A percentile compares a stretch with the other conserved stretches of the same genome.
Conservation (phyloP, 495 filamentous ascomycete species). For the Aspergillus biplanus region DNA sequence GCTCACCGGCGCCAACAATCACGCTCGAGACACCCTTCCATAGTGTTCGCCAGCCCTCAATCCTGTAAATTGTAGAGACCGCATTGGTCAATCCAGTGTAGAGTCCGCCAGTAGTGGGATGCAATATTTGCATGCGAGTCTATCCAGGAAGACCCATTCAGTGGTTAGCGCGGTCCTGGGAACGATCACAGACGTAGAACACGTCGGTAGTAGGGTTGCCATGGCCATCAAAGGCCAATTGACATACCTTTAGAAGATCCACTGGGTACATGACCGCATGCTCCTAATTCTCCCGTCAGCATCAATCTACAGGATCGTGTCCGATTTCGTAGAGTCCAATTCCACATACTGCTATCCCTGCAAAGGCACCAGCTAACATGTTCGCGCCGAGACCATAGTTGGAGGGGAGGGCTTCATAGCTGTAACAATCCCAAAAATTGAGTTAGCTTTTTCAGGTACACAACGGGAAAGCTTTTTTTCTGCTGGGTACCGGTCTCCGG, state of each 20-base stretch:
- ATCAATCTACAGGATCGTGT: background rate
- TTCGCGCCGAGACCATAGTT: slow-evolving; percentile 73
- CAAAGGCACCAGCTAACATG: slow-evolving; percentile 94
- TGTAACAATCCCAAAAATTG: slow-evolving; percentile 29
- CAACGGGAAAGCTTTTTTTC: too few relatives aligned
- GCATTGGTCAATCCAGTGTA: slow-evolving; percentile 93
- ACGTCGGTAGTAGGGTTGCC: background rate
- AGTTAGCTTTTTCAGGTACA: slow-evolving; percentile 26
- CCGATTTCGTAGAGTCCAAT: background rate
- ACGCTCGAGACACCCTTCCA: slow-evolving; percentile 98
- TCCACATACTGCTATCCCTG: slow-evolving; percentile 83
- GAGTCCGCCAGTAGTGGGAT: slow-evolving; percentile 79
- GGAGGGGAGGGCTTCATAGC: slow-evolving; percentile 72
- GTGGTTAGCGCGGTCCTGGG: slow-evolving; percentile 15
- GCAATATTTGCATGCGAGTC: slow-evolving; percentile 98
- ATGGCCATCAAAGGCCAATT: slow-evolving; percentile 6
- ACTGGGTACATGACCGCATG: slow-evolving; percentile 99
- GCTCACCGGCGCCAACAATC: slow-evolving; percentile 85
- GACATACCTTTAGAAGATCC: slow-evolving; percentile 91
- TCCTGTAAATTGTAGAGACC: slow-evolving; percentile 84
- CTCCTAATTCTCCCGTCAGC: slow-evolving; percentile 52
- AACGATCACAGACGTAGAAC: background rate
- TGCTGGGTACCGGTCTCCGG: too few relatives aligned
- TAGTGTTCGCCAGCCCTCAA: slow-evolving; percentile 86
- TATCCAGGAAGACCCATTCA: slow-evolving; percentile 40